Conservation (phyloP, 192 early-diverging fungal species). For the Geranomyces variabilis region DNA sequence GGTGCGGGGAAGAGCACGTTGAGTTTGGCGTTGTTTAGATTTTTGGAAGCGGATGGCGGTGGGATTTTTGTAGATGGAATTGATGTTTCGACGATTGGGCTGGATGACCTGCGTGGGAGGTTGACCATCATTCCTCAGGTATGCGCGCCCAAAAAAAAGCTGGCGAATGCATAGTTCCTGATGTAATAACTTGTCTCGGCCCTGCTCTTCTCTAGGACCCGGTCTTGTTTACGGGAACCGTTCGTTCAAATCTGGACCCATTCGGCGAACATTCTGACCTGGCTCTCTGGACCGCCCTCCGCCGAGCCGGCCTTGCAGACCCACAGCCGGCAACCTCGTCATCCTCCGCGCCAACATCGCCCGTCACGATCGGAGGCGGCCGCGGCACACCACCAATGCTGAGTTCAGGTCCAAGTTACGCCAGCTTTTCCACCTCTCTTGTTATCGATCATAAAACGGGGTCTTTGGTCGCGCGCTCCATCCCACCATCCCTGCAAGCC, state of each 20-base stretch:
- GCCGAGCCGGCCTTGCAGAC: conserved; percentile 72
- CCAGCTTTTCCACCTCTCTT: background rate
- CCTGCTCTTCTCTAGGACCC: conserved; percentile 40
- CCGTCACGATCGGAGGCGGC: background rate
- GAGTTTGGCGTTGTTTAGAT: conserved; percentile 75
- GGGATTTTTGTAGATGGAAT: conserved; percentile 75
- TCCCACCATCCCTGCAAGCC: background rate
- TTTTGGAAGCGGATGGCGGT: conserved; percentile 63
- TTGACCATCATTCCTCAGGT: conserved; percentile 71
- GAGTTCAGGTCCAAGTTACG: too few species aligned
- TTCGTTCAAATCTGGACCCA: conserved; percentile 59
- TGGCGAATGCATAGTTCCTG: too few species aligned
- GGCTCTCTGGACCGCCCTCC: conserved; percentile 52
- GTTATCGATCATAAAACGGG: background rate
- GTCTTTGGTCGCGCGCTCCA: conserved; percentile 6
- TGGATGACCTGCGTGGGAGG: conserved; percentile 66
- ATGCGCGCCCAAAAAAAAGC: too few species aligned
- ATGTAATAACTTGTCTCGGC: background rate
- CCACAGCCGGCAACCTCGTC: conserved; percentile 32
- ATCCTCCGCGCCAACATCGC: background rate
- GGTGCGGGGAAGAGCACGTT: conserved; percentile 50
- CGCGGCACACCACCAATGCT: background rate
- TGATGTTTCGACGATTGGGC: conserved; percentile 64
- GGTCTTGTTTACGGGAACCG: conserved; percentile 53
- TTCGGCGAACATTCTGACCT: conserved; percentile 48